A percentile compares a stretch with the other conserved stretches of the same genome.
Conservation (phyloP, 768 basidiomycete species). For the Rossbeevera mucosa region DNA sequence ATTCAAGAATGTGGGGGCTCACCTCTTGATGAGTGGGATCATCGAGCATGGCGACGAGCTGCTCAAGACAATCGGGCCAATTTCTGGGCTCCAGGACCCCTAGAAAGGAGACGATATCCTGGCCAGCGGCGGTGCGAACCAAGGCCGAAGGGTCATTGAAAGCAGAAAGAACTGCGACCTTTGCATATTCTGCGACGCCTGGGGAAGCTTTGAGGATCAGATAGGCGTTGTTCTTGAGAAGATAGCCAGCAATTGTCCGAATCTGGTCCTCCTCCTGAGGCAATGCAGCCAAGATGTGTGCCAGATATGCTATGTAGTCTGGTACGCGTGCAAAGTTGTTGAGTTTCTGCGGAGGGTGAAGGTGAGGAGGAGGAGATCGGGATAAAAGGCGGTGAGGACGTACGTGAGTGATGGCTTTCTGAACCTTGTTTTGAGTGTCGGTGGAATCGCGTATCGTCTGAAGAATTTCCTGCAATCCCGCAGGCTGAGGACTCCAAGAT, state of each 20-base stretch:
- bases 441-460: conserved; percentile 90
- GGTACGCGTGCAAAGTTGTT: conserved; percentile 83
- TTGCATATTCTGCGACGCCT: conserved; percentile 68
- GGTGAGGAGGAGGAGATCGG: conserved; percentile 20
- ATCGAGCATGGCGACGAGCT: conserved; percentile 78
- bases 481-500: conserved; percentile 79
- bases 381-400: conserved; percentile 23
- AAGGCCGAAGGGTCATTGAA: conserved; percentile 79
- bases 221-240: conserved; percentile 93
- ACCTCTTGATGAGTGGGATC: conserved; percentile 86
- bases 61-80: conserved; percentile 93
- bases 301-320: conserved; percentile 94
- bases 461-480: conserved; percentile 87
- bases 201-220: conserved; percentile 65
- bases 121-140: conserved; percentile 91
- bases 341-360: conserved; percentile 57
- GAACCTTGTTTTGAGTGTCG: conserved; percentile 65
- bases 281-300: conserved; percentile 82
- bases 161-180: conserved; percentile 70
- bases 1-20: conserved; percentile 25
- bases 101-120: conserved; percentile 88
- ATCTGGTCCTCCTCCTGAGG: conserved; percentile 86
- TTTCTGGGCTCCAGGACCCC: conserved; percentile 83
- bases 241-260: conserved; percentile 91
- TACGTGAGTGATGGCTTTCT: conserved; percentile 82